Evolutionary conservation across 2,329 filamentous ascomycete genomes (phyloP).

Genomic region (Trichoderma atroviride): DNA sequence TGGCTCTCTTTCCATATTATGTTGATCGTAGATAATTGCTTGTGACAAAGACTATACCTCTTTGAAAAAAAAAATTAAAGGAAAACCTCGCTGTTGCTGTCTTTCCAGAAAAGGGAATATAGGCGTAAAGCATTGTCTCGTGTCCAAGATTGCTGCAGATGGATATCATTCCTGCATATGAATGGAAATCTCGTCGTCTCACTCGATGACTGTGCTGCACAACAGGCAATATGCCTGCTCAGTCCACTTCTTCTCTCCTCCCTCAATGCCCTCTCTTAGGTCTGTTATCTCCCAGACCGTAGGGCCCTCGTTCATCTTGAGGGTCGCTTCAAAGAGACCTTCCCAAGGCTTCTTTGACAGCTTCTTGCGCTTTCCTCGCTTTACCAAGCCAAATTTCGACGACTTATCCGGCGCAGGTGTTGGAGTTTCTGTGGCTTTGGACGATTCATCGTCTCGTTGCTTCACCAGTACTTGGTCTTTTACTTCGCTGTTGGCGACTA

Average conservation of each 20-base stretch:
- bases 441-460: conserved; percentile 38
- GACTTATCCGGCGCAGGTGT: conserved; percentile 37
- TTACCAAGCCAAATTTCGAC: conserved; percentile 33
- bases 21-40: background rate
- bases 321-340: conserved; percentile 54
- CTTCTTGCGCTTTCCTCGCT: conserved; percentile 45
- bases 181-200: conserved; percentile 25
- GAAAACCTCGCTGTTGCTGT: background rate
- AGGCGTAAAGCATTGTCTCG: background rate
- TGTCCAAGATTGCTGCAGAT: background rate
- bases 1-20: background rate
- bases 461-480: conserved; percentile 45
- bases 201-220: conserved; percentile 53
- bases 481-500: conserved; percentile 54
- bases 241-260: conserved; percentile 56
- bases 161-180: background rate
- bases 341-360: conserved; percentile 51
- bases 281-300: conserved; percentile 57
- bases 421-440: conserved; percentile 38
- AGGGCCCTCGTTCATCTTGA: conserved; percentile 52
- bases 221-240: conserved; percentile 54
- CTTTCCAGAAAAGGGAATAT: background rate
- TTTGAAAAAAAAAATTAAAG: background rate
- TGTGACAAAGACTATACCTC: background rate
- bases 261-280: conserved; percentile 50